Evolutionary conservation across 768 basidiomycete species (phyloP).

Genomic region (Tricholoma sp.): DNA sequence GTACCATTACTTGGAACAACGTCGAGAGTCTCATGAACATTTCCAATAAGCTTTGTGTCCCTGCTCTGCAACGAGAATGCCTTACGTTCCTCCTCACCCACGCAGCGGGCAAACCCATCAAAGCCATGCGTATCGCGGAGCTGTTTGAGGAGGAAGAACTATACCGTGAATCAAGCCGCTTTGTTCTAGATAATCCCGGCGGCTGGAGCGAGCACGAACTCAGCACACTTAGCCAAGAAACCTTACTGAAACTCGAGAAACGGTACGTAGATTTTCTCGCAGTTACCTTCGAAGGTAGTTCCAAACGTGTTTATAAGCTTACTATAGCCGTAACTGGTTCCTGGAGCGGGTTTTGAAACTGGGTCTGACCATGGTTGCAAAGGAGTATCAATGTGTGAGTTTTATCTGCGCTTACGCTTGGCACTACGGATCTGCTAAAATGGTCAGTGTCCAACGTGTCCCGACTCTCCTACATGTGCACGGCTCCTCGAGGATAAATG

Average conservation of each 20-base stretch:
- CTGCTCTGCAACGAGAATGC: constrained; percentile 76
- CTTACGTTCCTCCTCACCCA: constrained; percentile 86
- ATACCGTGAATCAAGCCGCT: constrained; percentile 86
- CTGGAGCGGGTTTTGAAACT: constrained; percentile 91
- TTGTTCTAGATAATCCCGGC: constrained; percentile 89
- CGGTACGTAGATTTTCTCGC: constrained; percentile 41
- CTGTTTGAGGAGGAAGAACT: constrained; percentile 86
- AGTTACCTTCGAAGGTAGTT: neutral
- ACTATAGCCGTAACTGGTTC: constrained; percentile 82
- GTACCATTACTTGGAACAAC: constrained; percentile 94
- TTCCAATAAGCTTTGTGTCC: constrained; percentile 82
- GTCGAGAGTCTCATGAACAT: constrained; percentile 90
- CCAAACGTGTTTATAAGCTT: neutral
- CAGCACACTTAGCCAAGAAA: constrained; percentile 75
- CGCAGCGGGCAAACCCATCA: constrained; percentile 88
- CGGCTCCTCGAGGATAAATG: constrained; percentile 89
- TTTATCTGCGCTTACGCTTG: neutral
- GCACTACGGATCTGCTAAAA: neutral
- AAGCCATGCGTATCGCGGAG: constrained; percentile 90
- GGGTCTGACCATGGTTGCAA: constrained; percentile 79
- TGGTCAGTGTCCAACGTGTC: constrained; percentile 73
- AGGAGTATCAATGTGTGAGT: constrained; percentile 91
- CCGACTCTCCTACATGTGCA: constrained; percentile 75
- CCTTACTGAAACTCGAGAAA: constrained; percentile 85
- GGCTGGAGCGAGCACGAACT: constrained; percentile 79